A percentile compares a stretch with the other conserved stretches of the same genome.
Conservation (phyloP, 2,329 filamentous ascomycete species). For the Xylaria sp. region DNA sequence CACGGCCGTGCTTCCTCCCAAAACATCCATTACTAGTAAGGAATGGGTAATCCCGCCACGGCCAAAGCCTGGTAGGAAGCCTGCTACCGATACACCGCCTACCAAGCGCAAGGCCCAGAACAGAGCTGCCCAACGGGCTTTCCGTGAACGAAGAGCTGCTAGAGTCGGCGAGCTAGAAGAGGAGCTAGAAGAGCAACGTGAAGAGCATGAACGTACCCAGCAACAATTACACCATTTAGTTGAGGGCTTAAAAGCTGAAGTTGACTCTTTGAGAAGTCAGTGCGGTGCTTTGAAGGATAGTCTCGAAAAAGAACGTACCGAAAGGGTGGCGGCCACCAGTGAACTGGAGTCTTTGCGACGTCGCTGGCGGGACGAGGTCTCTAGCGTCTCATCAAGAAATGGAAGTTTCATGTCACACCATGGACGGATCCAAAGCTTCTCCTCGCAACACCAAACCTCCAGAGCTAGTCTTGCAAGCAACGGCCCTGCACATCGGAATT, state of each 20-base stretch:
- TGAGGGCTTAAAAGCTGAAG: slow-evolving; percentile 68
- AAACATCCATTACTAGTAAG: slow-evolving; percentile 75
- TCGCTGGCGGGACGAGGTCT: slow-evolving; percentile 42
- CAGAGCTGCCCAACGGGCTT: slow-evolving; percentile 87
- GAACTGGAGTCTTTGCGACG: slow-evolving; percentile 46
- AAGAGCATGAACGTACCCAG: slow-evolving; percentile 66
- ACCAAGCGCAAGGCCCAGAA: slow-evolving; percentile 97
- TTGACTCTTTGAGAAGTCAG: slow-evolving; percentile 71
- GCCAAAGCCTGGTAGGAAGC: slow-evolving; percentile 92
- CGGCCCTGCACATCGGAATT: slow-evolving; percentile 44
- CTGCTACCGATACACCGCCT: slow-evolving; percentile 89
- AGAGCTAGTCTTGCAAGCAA: slow-evolving; percentile 46
- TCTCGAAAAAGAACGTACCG: slow-evolving; percentile 67
- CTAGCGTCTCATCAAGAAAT: slow-evolving; percentile 43
- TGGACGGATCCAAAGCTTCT: slow-evolving; percentile 37
- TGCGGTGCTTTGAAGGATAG: slow-evolving; percentile 72
- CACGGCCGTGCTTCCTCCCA: slow-evolving; percentile 59
- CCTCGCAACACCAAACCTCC: slow-evolving; percentile 44
- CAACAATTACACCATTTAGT: slow-evolving; percentile 68
- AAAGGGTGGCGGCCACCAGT: slow-evolving; percentile 52
- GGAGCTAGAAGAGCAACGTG: slow-evolving; percentile 70
- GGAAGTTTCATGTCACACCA: slow-evolving; percentile 44
- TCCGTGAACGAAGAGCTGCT: slow-evolving; percentile 86
- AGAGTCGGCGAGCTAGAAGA: slow-evolving; percentile 81
- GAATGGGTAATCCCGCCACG: slow-evolving; percentile 88